A percentile compares a stretch with the other conserved stretches of the same genome.
These are phyloP conservation scores for Trichophyton mentagrophytes DNA, from an alignment of 2,329 filamentous ascomycete genomes.

Conservation along the genomic window DNA sequence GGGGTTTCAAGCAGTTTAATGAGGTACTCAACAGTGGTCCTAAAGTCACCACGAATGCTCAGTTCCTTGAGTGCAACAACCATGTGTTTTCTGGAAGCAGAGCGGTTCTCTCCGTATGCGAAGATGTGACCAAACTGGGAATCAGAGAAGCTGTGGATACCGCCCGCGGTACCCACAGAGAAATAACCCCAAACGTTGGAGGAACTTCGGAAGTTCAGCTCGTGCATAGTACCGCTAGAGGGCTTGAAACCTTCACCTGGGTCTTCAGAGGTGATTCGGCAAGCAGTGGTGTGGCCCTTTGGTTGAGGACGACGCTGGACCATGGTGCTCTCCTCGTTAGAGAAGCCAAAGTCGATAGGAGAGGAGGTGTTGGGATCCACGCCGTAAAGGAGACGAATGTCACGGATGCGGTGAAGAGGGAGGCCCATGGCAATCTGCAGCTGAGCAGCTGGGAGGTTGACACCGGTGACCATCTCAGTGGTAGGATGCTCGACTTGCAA, in stretches of 20 bases:
- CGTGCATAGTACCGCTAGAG: slow-evolving; percentile 96
- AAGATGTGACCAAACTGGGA: slow-evolving; percentile 99
- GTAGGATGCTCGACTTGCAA: slow-evolving; percentile 99
- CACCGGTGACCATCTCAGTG: slow-evolving; percentile 97
- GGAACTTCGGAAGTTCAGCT: slow-evolving; percentile 95
- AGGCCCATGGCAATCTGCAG: slow-evolving; percentile 99
- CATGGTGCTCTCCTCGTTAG: slow-evolving; percentile 66
- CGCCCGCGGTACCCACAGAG: slow-evolving; percentile 90
- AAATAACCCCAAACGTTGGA: slow-evolving; percentile 99
- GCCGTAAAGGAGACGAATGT: slow-evolving; percentile 92
- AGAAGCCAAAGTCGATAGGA: slow-evolving; percentile 94
- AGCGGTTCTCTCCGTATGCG: slow-evolving; percentile 93
- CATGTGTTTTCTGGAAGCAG: slow-evolving; percentile 97
- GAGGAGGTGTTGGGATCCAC: slow-evolving; percentile 77
- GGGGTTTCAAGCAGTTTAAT: slow-evolving; percentile 98
- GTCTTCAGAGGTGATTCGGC: slow-evolving; percentile 97
- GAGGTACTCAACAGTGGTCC: slow-evolving; percentile 95
- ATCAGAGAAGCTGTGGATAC: slow-evolving; percentile 98
- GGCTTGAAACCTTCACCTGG: slow-evolving; percentile 99
- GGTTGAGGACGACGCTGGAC: slow-evolving; percentile 81
- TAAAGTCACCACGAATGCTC: slow-evolving; percentile 98
- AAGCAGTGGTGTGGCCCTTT: slow-evolving; percentile 95
- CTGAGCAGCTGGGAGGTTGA: slow-evolving; percentile 92
- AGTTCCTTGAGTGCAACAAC: slow-evolving; percentile 95
- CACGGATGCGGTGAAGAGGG: slow-evolving; percentile 83